Base-by-base conservation (phyloP, 768 basidiomycete species). In the Tylopilus sp. region DNA sequence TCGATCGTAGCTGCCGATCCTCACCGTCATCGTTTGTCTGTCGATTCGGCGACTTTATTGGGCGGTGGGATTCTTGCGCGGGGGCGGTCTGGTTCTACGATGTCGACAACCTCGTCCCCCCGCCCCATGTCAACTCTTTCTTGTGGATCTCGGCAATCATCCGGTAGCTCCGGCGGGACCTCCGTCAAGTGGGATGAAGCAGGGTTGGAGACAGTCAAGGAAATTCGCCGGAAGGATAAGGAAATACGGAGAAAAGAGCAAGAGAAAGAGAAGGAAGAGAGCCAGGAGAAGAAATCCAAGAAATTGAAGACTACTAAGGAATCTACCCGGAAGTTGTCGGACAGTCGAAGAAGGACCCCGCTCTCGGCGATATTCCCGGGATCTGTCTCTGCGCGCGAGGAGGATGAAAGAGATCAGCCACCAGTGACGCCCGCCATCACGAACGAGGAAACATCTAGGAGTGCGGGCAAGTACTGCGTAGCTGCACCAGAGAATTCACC, bases 301-400 rank as follows among this genome's bases (percentile, higher is more conserved):
- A 69, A 53, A 36, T 53, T 66, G 60, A 59, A 71, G 62, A 59
- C 53, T 31, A 49, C 25, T 40, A 60, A 55, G 56, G 58, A 70
- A 10, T 72, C 70, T 26, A 79, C 77, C 50, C 71, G 73, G 44
- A 68, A 73, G 38, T 73, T 69, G 4, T 70, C 70, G 7, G 85
- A 85, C 54, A 79, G 74, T 20, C 71, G 80, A 56, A 75, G 71
- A 58, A 70, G 85, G 52, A 79, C 77, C 8, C 72, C 81, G 0
- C 60, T 89, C 26, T 69, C 71, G 10, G 79, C 82, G 28, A 73
- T 91, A 38, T 89, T 89, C 69, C 79, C 82, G 0, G 76, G 77
- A 20, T 53, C 57, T 5, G 42, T 47, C 2, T 56, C 62, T 15
- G 62, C 58, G 21, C 56, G 38, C 11, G 51, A 65, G 11, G 52